Evolutionary conservation across 768 basidiomycete genomes (phyloP).

Genomic region (Leucocoprinus birnbaumii): DNA sequence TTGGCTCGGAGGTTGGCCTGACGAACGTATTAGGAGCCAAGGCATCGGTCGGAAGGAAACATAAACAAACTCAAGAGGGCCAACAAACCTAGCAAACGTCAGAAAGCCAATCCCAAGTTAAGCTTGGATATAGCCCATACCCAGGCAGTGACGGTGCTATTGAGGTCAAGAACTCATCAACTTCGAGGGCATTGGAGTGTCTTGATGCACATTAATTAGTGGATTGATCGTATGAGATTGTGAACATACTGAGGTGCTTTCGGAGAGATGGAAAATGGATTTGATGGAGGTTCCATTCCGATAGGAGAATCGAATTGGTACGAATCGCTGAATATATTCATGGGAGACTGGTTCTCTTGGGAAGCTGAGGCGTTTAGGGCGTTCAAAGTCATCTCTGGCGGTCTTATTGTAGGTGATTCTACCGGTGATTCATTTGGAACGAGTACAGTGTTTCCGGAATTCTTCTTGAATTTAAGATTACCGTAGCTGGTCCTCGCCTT

Average conservation of each 20-base stretch:
- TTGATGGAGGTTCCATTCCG: not conserved
- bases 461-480: conserved; percentile 11
- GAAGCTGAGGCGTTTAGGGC: conserved; percentile 3
- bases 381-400: conserved; percentile 4
- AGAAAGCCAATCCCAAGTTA: not conserved
- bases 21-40: not conserved
- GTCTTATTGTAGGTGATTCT: conserved; percentile 4
- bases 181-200: not conserved
- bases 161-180: conserved; percentile 7
- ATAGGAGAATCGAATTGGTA: not conserved
- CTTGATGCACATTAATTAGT: not conserved
- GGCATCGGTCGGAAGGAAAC: not conserved
- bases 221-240: not conserved
- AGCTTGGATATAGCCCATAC: not conserved
- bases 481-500: conserved; percentile 7
- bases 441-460: not conserved
- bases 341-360: not conserved
- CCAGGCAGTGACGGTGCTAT: conserved; percentile 6
- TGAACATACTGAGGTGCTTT: not conserved
- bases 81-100: conserved; percentile 2
- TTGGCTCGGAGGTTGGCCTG: conserved; percentile 7
- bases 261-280: not conserved
- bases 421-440: conserved; percentile 8
- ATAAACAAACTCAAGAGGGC: conserved; percentile 10
- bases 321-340: not conserved